These are phyloP conservation scores for Saccharomyces hybrid DNA, from an alignment of 1,139 yeast species.

Conservation along the genomic window DNA sequence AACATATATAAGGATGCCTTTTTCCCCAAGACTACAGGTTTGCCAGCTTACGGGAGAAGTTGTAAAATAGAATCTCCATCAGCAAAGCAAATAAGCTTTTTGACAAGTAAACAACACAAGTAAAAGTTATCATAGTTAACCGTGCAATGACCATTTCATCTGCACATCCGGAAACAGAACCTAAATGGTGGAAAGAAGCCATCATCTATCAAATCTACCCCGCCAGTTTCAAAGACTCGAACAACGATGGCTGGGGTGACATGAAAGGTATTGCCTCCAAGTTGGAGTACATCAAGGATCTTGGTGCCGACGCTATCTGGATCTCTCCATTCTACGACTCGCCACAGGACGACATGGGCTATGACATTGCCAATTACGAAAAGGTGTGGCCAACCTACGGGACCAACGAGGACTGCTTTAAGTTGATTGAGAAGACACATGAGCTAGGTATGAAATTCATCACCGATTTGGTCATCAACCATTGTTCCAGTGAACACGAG, in stretches of 20 bases:
- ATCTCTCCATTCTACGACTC: slow-evolving; percentile 51
- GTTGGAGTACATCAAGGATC: slow-evolving; percentile 43
- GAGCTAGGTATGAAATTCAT: slow-evolving; percentile 44
- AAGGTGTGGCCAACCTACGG: slow-evolving; percentile 47
- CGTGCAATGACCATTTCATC: slow-evolving; percentile 18
- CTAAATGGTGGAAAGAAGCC: slow-evolving; percentile 51
- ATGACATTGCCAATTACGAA: slow-evolving; percentile 50
- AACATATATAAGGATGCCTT: too few species aligned
- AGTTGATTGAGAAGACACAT: slow-evolving; percentile 32
- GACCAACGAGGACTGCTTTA: slow-evolving; percentile 41
- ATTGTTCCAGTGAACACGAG: slow-evolving; percentile 46
- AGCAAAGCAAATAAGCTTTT: too few species aligned
- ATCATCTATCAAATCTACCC: slow-evolving; percentile 53
- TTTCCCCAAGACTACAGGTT: too few species aligned
- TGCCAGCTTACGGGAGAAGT: too few species aligned
- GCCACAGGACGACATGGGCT: slow-evolving; percentile 59
- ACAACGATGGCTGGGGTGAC: slow-evolving; percentile 53
- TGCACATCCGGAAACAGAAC: slow-evolving; percentile 12
- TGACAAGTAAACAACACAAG: not conserved
- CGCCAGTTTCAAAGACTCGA: slow-evolving; percentile 49
- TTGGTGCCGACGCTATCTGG: slow-evolving; percentile 52
- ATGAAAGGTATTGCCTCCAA: slow-evolving; percentile 45
- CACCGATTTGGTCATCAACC: slow-evolving; percentile 52
- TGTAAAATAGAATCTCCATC: not conserved
- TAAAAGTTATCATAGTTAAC: not conserved